Evolutionary conservation across 2,329 filamentous ascomycete species (phyloP), one percentile per base, ranked within the genome.

Genomic region (Lasiodiplodia theobromae): DNA sequence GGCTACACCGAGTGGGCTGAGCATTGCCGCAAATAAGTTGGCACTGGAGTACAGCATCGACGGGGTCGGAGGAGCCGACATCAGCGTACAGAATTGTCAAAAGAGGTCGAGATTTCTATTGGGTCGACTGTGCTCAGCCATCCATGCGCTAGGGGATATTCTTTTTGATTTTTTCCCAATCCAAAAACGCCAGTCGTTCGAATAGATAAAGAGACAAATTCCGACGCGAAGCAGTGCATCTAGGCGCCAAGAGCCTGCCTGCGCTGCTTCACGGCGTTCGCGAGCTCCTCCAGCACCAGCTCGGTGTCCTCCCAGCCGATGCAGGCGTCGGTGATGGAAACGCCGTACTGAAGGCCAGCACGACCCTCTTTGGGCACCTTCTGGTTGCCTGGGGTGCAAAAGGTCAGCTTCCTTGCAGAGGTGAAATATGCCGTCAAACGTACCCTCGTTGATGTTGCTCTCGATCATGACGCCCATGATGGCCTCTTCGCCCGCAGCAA

Each of bases 401-500:
- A 12, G 66, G 25, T 62, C 21, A 69, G 56, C 18, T 34, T 44
- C 38, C 14, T 4, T n/a, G 51, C 57, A 57, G 14, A 47, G 64
- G 40, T 57, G 47, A 40, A 51, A 47, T 51, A 51, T 60, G 21
- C 16, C 16, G 67, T 52, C 12, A 16, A n/a, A 77, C 85, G 76
- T 80, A 91, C 92, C 94, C 83, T 97, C 95, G 76, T 95, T 91
- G 82, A 98, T 96, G 81, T 98, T 92, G 81, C 92, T 96, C 85
- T 99, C 96, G 76, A 99, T 97, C 96, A 99, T 99, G 70, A 98
- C 93, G 75, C 96, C 96, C 89, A 97, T 95, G 77, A 99, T 96
- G 60, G 86, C 91, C 3, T 87, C 87, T 83, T 98, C 95, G 44
- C 96, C 96, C 69, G 87, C 88, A 67, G 90, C 86, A 70, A 99